Conservation (phyloP, 371 early-diverging fungal species). For the Mortierella sp. region DNA sequence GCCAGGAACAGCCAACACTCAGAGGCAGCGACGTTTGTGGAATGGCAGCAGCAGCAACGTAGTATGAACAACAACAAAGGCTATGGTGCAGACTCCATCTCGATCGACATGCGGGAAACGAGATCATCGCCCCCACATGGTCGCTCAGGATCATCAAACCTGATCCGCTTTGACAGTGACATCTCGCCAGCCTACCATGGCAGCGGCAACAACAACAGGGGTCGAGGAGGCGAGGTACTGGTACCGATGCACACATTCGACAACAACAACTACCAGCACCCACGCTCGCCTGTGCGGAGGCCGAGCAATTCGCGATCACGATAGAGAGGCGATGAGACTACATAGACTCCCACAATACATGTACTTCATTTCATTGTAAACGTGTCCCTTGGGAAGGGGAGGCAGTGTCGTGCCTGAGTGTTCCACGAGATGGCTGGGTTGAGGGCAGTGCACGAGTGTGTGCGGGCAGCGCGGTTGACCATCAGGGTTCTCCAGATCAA, state of each 20-base stretch:
- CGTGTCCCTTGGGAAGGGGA: too few species aligned
- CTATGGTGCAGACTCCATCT: slow-evolving; percentile 8
- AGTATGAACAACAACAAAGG: slow-evolving; percentile 11
- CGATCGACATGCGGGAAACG: slow-evolving; percentile 31
- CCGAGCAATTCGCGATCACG: slow-evolving; percentile 21
- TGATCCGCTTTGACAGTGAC: slow-evolving; percentile 18
- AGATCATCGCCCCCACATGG: not conserved
- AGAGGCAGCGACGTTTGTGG: slow-evolving; percentile 35
- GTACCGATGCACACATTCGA: slow-evolving; percentile 47
- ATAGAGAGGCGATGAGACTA: not conserved
- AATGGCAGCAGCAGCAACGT: slow-evolving; percentile 23
- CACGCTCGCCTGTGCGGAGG: slow-evolving; percentile 5
- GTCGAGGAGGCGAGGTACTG: slow-evolving; percentile 41
- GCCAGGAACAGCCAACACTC: slow-evolving; percentile 36
- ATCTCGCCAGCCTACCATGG: not conserved
- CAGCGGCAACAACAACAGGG: slow-evolving; percentile 8
- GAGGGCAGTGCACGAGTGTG: too few species aligned
- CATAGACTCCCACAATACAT: not conserved
- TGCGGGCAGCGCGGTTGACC: too few species aligned
- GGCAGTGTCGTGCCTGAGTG: too few species aligned
- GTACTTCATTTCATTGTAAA: too few species aligned
- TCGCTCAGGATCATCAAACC: slow-evolving; percentile 5
- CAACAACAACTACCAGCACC: slow-evolving; percentile 4
- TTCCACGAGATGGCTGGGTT: too few species aligned
- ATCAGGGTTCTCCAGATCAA: too few species aligned